phyloP scores from a whole-genome alignment of 208 protist species.

The Leishmania arabica region DNA sequence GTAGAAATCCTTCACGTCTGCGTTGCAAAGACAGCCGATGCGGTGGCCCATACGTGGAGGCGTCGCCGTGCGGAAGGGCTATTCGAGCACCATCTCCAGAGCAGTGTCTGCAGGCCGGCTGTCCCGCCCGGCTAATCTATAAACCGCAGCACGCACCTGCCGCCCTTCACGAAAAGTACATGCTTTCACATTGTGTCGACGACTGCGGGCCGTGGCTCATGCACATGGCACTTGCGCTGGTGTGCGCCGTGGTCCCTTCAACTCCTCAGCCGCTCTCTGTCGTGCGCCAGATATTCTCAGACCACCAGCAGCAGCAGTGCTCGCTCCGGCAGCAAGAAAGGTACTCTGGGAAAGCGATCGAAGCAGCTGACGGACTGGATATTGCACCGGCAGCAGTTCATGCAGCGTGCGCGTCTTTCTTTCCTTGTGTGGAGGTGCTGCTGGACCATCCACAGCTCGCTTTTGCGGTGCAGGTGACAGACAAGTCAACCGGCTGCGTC shows the following conservation, averaged over 20 bases:
- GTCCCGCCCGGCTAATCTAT: slow-evolving; percentile 18
- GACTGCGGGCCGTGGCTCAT: neutral
- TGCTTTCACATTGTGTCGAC: neutral
- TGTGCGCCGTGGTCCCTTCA: slow-evolving; percentile 7
- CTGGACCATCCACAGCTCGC: slow-evolving; percentile 55
- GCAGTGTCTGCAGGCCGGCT: slow-evolving; percentile 21
- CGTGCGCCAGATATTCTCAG: slow-evolving; percentile 11
- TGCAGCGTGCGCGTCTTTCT: slow-evolving; percentile 3
- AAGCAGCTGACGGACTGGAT: neutral
- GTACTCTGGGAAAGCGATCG: no score
- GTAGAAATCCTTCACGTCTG: neutral
- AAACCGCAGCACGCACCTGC: no score
- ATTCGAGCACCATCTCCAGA: slow-evolving; percentile 14
- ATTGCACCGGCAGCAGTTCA: neutral
- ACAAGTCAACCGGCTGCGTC: neutral
- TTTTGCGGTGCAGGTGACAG: slow-evolving; percentile 46
- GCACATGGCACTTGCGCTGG: slow-evolving; percentile 9
- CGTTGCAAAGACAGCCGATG: neutral
- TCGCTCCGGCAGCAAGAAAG: neutral
- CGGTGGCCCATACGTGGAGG: slow-evolving; percentile 9
- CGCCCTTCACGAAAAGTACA: neutral
- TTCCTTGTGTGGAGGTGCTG: slow-evolving; percentile 42
- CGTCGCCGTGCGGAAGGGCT: neutral
- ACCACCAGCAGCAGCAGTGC: neutral
- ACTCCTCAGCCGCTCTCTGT: neutral